Percentiles rank a stretch among this genome's conserved stretches.
These are phyloP conservation scores for Zymoseptoria ardabiliae DNA, from an alignment of 2,329 filamentous ascomycete genomes.

Conservation along the genomic window DNA sequence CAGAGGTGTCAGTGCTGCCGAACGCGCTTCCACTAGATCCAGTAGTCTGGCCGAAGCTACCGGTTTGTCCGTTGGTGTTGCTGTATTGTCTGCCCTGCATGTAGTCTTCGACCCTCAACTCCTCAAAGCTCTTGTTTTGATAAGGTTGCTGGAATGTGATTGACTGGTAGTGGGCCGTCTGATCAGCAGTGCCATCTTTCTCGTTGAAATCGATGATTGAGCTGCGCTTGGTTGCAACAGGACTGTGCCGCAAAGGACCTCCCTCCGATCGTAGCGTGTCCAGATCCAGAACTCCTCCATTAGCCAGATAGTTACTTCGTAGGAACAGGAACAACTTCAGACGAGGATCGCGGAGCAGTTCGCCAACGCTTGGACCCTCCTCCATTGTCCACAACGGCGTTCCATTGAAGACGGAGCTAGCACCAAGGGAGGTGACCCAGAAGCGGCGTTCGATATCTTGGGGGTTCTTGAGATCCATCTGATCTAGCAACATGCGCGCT, in stretches of 20 bases:
- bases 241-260: no score
- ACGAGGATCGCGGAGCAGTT: no score
- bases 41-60: constrained; percentile 68
- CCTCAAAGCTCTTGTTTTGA: constrained; percentile 81
- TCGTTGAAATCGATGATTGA: constrained; percentile 44
- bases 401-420: no score
- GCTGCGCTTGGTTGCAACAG: no score
- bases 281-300: no score
- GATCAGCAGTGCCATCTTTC: constrained; percentile 58
- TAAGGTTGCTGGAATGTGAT: constrained; percentile 73
- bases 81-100: constrained; percentile 76
- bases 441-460: no score
- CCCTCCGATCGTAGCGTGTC: no score
- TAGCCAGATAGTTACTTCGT: no score
- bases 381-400: no score
- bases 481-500: background rate
- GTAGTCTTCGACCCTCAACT: constrained; percentile 68
- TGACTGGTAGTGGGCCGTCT: constrained; percentile 66
- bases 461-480: background rate
- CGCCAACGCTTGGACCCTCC: no score
- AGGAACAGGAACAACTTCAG: no score
- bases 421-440: no score
- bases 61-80: constrained; percentile 70
- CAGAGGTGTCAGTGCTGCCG: constrained; percentile 28
- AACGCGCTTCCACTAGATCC: constrained; percentile 38